A percentile compares a stretch with the other conserved stretches of the same genome.
These are phyloP conservation scores for Lagerstroemia speciosa DNA, from an alignment of 345 rosid species.

Conservation along the genomic window DNA sequence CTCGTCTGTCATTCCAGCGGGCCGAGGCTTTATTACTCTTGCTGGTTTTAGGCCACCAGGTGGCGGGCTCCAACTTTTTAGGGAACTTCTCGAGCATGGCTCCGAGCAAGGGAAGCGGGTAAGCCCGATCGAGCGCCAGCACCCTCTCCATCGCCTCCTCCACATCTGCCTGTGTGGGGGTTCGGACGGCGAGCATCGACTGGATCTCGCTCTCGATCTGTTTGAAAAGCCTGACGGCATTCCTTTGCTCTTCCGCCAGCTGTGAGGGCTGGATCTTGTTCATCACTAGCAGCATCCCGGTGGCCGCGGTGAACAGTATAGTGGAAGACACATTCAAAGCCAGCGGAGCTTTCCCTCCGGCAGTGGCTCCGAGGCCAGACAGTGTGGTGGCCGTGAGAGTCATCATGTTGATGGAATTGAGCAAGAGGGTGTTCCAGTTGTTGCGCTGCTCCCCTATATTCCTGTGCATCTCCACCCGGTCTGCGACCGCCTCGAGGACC, in stretches of 20 bases:
- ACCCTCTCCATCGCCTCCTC: conserved; percentile 24
- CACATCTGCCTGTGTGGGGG: conserved; percentile 1
- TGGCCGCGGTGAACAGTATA: conserved; percentile 11
- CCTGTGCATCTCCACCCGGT: conserved; percentile 45
- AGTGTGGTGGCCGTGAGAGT: conserved; percentile 16
- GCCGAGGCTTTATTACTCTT: neutral
- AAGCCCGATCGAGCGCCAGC: conserved; percentile 34
- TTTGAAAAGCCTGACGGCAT: conserved; percentile 11
- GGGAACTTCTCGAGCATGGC: conserved; percentile 31
- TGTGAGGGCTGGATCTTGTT: conserved; percentile 24
- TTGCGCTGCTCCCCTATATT: conserved; percentile 42
- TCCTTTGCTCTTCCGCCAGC: conserved; percentile 18
- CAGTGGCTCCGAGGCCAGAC: neutral
- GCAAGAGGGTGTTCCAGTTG: conserved; percentile 45
- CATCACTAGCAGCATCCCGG: conserved; percentile 13
- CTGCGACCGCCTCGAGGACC: conserved; percentile 38
- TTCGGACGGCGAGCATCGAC: neutral
- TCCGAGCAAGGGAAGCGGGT: conserved; percentile 29
- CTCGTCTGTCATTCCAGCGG: neutral
- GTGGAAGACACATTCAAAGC: conserved; percentile 16
- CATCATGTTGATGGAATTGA: conserved; percentile 35
- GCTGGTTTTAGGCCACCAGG: conserved; percentile 20
- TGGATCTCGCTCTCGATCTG: conserved; percentile 4
- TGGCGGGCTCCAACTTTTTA: conserved; percentile 17
- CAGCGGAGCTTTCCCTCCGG: neutral